Evolutionary conservation across 2,329 filamentous ascomycete genomes (phyloP), one percentile per base, ranked within the genome.

Genomic region (Sporothrix luriei): DNA sequence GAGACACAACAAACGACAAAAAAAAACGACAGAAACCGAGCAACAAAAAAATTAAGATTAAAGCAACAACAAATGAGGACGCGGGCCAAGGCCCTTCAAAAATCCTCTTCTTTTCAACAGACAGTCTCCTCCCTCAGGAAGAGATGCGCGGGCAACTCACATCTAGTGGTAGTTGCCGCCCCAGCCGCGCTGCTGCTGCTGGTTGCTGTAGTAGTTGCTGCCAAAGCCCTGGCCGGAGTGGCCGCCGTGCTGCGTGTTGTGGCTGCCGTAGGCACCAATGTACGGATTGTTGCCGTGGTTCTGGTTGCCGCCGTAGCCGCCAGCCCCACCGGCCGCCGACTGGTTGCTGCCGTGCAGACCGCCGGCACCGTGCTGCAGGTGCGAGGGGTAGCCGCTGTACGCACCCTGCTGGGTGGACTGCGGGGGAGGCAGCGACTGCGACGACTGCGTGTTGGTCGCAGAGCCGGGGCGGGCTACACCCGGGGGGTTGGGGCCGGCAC

Each of bases 241-340:
- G 78, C 78, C 80, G 69, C 80, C 80, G 71, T 79, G 80, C 61
- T 64, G 61, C 67, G 84, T 85, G 62, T 78, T 77, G 70, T 80
- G 79, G 71, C 81, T 81, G 66, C 81, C 82, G 72, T 87, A 87
- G 29, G 81, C 82, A 59, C 82, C 83, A 24, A 24, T 16, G 72
- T 88, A 88, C 16, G 83, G 84, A 74, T 78, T 83, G 78, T 81
- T 86, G 72, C 84, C 83, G 77, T 87, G 85, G 73, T 80, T 84
- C 74, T 83, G 83, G 33, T 78, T 83, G 46, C 81, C 84, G 65
- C 84, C 82, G 75, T 88, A 88, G 46, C 81, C 84, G 73, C 80
- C 79, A 71, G 80, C 79, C 49, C 77, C 77, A 52, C 76, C 78
- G 11, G 79, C 77, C 74, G 26, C 62, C 26, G 62, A 40, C 62